Evolutionary conservation across 176 grass and related monocot genomes (phyloP), one percentile per base, ranked within the genome.

Genomic region (Lolium perenne): DNA sequence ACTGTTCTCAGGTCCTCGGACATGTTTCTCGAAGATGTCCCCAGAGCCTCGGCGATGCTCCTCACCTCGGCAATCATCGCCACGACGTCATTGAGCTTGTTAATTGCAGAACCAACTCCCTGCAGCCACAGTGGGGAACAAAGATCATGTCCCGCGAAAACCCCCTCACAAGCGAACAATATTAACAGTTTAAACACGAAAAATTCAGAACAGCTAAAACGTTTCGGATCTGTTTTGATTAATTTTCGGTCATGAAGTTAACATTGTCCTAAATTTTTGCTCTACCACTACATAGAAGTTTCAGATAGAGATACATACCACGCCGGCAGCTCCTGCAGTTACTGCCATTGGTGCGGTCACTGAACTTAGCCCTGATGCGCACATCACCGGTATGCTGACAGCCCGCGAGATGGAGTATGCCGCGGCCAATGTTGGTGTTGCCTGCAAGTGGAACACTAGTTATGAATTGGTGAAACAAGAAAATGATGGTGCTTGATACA

Each of bases 271-370:
- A 45, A 0, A 45, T 4, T 1, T 56, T 57, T 78, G 9, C 10
- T 29, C 48, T 59, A 32, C 29, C 4, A 51, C 29, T 69, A 15
- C 8, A 3, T 49, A 38, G 17, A 47, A 67, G 22, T 54, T 88
- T 64, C 18, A 56, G 83, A 64, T n/a, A 41, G 3, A 54, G 59
- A 80, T 23, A 64, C 88, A 38, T 91, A 98, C 96, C 90, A 98
- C 94, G 6, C 97, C 97, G 4, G 97, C 84, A 26, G 94, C 97
- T 89, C 96, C 97, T 50, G 94, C 92, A 5, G 90, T 91, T 70
- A 95, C 82, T 48, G 97, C 97, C 94, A 96, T 94, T 22, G 92
- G 97, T 77, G 97, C 92, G 3, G 94, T 98, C 55, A 98, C 97
- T 66, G 97, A 90, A 58, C 94, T 95, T 80, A 98, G 85, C 25